Base-by-base conservation (phyloP, 2,329 filamentous ascomycete species). In the Orbilia blumenaviensis region DNA sequence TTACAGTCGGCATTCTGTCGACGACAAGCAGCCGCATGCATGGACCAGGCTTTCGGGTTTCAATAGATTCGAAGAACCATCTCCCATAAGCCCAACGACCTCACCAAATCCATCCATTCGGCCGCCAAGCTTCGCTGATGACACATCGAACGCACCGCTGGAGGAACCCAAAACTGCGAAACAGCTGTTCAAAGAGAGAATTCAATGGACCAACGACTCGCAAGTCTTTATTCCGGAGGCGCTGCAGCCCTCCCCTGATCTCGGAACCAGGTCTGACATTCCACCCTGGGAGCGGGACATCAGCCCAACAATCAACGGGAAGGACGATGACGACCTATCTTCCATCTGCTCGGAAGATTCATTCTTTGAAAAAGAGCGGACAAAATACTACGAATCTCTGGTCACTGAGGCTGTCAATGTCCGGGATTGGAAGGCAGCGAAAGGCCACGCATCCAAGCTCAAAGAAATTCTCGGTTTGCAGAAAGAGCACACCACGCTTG, bases 291-390 rank as follows among this genome's bases (percentile, higher is more conserved):
- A 16, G 23, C 18, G 42, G 14, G 23, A 16, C 42, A 46, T 21
- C 5, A 46, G 42, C 8, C 38, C 29, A 18, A 12, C 48, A 21
- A 25, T n/a, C 23, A 18, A 9, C n/a, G 56, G 56, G 3, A 38
- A 50, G 9, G 69, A 74, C 27, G 54, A 74, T 14, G 71, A 75
- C 23, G 71, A 75, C 32, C 63, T 75, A n/a, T 75, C 71, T 32
- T 75, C 69, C 3, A 50, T 63, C 10, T 75, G 63, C 48, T 75
- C 71, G 0, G 48, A 75, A 6, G 71, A 75, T 23, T 68, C 71
- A 14, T 75, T 32, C 18, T 21, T 75, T 16, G 56, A 68, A 29
- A 34, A 58, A 5, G 71, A 75, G n/a, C 34, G 63, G 5, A 25
- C 54, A 25, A 67, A 68, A 34, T 75, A 75, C 48, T 75, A 75